Base-by-base conservation (phyloP, 768 basidiomycete genomes). In the Gloeostereum incarnatum region DNA sequence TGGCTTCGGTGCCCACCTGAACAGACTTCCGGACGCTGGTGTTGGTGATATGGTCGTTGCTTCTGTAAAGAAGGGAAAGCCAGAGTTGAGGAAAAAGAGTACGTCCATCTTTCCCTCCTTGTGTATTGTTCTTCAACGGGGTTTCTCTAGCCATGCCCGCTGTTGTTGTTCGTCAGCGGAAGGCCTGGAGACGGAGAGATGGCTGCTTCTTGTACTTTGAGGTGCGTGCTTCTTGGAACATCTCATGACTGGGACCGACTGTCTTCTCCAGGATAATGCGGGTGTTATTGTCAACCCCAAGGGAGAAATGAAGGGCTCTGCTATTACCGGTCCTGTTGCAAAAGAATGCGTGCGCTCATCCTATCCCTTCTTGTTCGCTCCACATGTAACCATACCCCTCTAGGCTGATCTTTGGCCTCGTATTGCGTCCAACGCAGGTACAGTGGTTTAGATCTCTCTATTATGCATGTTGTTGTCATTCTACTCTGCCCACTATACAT, bases 291-390 rank as follows among this genome's bases (percentile, higher is more conserved):
- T 97, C 53, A 97, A 96, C 71, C 84, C 88, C 56, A 97, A 97
- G 75, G 94, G 94, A 54, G 96, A 99, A 71, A 99, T 99, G 96
- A 99, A 99, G 74, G 94, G 94, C 35, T 93, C 89, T 37, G 88
- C 89, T 44, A 94, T 96, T 58, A 88, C 91, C 24, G 91, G 91
- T 41, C 92, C 91, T 27, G 89, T 99, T 45, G 96, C 94, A 68
- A 99, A 98, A 79, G 94, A 97, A 89, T 98, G 96, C 58, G 88
- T 91, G 59, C 29, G 88, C 80, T 22, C 6, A 2, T 9, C 5
- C 24, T 5, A 1, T 16, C n/a, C 23, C 36, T 33, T 17, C 4
- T 31, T 14, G 30, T 32, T 19, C 23, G 22, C 9, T 4, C 17
- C 2, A 23, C 21, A 44, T 13, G 25, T 24, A 13, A n/a, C 29